Conservation (phyloP, 2,329 filamentous ascomycete genomes). For the Penicillium sp. region DNA sequence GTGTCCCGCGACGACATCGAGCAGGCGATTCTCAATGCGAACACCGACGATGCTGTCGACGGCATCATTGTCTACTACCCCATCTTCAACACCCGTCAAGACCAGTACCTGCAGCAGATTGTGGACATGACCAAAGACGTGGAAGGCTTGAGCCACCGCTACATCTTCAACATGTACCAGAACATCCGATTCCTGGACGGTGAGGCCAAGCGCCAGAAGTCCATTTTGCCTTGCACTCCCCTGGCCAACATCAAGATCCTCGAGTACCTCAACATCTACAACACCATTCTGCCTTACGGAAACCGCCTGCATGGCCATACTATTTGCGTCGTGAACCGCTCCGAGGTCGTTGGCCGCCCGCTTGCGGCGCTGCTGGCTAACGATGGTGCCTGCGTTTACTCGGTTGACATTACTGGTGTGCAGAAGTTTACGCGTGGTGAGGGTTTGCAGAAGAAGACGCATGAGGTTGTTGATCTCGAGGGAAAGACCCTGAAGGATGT, state of each 20-base stretch:
- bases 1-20: conserved; percentile 87
- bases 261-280: conserved; percentile 94
- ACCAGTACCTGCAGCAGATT: conserved; percentile 94
- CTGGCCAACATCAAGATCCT: conserved; percentile 96
- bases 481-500: conserved; percentile 78
- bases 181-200: conserved; percentile 92
- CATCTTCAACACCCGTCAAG: conserved; percentile 86
- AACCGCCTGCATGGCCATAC: conserved; percentile 92
- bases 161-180: conserved; percentile 99
- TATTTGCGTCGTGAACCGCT: conserved; percentile 94
- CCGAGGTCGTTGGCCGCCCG: conserved; percentile 90
- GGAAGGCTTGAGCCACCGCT: conserved; percentile 87
- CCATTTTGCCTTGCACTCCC: conserved; percentile 90
- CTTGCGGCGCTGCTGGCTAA: conserved; percentile 92
- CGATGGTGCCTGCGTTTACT: conserved; percentile 93
- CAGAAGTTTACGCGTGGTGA: conserved; percentile 89
- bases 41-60: conserved; percentile 72
- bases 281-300: conserved; percentile 86
- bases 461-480: conserved; percentile 82
- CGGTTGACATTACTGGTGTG: conserved; percentile 85
- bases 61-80: conserved; percentile 98
- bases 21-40: conserved; percentile 81
- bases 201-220: conserved; percentile 68
- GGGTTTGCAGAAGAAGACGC: conserved; percentile 79
- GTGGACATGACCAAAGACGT: conserved; percentile 90